Evolutionary conservation across 805 yeast species (phyloP), one percentile per base, ranked within the genome.

Genomic region (Saccharomycopsis synnaedendra): DNA sequence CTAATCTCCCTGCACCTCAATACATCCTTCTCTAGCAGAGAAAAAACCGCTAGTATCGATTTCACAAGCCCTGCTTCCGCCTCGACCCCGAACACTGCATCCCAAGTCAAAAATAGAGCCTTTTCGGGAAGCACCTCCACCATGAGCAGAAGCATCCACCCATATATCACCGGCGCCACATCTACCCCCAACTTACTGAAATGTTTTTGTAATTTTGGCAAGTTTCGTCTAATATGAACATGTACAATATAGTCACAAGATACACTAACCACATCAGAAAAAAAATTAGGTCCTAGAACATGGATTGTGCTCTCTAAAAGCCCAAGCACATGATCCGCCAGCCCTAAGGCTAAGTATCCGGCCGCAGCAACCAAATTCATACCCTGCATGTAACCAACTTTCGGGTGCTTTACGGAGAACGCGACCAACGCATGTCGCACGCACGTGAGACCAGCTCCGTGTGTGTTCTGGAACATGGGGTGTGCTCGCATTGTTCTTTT

Each of bases 361-460:
- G 19, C 19, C 19, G 19, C 82, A 7, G 70, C 72, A n/a, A 76
- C 71, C 54, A 75, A 69, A 56, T 76, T 76, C 82, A 76, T 70
- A 1, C 82, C 82, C 54, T 76, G 82, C 45, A 76, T 71, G 56
- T 76, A 76, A 0, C 82, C 82, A 40, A 75, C 63, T 0, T 63
- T 63, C 0, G 75, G 71, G 50, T 68, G 67, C 50, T 73, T 66
- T 5, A 68, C 63, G 19, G 70, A 68, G 53, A 71, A 75, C 0
- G 80, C 80, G 37, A 69, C 66, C 43, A 76, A 59, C 4, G 77
- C 68, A 10, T 73, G 61, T 39, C 72, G 63, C 32, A 76, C 57
- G 47, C 69, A 72, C 37, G 58, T 61, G 37, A 70, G 68, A n/a
- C 77, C 78, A 1, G 80, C 78, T 0, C 82, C 81, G 7, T 75